phyloP scores from a whole-genome alignment of 139 green algal species.

The Mesotaenium endlicherianum region DNA sequence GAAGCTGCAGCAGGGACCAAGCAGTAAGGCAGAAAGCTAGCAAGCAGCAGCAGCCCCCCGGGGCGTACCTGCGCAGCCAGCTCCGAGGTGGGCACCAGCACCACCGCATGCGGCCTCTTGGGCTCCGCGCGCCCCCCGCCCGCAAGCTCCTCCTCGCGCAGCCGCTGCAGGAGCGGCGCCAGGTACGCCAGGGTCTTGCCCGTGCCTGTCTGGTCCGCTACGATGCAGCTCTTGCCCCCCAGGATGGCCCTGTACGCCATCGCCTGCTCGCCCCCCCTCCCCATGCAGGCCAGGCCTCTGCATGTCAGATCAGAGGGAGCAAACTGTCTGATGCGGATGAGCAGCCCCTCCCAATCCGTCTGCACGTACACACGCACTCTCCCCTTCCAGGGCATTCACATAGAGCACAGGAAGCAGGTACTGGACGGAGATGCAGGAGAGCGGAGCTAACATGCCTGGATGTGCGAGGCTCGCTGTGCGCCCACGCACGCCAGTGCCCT shows the following conservation, averaged over 20 bases:
- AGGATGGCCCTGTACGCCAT: conserved; percentile 22
- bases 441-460: conserved; percentile 27
- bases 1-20: no score
- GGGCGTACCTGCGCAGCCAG: conserved; percentile 68
- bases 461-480: conserved; percentile 34
- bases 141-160: conserved; percentile 9
- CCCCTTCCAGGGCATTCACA: neutral
- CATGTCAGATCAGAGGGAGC: neutral
- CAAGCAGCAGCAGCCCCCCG: no score
- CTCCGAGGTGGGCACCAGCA: conserved; percentile 74
- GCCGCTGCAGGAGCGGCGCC: conserved; percentile 71
- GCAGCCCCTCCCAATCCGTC: neutral
- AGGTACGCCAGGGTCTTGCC: conserved; percentile 95
- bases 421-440: neutral
- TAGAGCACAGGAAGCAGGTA: neutral
- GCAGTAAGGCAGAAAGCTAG: no score
- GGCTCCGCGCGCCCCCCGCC: conserved; percentile 61
- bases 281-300: neutral
- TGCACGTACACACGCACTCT: neutral
- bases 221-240: conserved; percentile 61
- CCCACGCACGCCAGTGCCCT: conserved; percentile 11
- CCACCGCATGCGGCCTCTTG: conserved; percentile 61
- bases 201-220: conserved; percentile 89
- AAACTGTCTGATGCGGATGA: neutral
- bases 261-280: conserved; percentile 23